A percentile compares a stretch with the other conserved stretches of the same genome.
These are phyloP conservation scores for Mortierella antarctica DNA, from an alignment of 192 early-diverging fungal genomes.

Conservation along the genomic window DNA sequence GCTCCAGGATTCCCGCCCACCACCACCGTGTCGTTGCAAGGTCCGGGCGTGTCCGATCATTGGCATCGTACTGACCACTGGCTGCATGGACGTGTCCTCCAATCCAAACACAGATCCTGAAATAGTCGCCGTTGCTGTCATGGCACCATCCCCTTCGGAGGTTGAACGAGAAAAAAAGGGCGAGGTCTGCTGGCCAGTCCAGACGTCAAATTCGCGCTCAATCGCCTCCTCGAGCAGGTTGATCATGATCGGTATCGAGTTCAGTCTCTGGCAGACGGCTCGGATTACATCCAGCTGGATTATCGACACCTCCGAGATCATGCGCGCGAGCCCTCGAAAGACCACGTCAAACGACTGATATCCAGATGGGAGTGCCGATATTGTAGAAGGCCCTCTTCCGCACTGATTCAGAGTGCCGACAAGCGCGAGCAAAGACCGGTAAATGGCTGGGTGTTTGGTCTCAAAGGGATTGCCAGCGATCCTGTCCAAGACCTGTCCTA, in stretches of 20 bases:
- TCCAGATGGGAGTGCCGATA: not conserved
- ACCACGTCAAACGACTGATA: slow-evolving; percentile 28
- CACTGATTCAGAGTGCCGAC: slow-evolving; percentile 38
- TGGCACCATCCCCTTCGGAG: not conserved
- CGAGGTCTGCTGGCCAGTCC: slow-evolving; percentile 23
- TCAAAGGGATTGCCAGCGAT: slow-evolving; percentile 23
- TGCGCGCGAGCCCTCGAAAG: slow-evolving; percentile 10
- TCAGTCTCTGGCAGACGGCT: slow-evolving; percentile 25
- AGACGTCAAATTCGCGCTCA: slow-evolving; percentile 40
- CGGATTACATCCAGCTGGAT: slow-evolving; percentile 40
- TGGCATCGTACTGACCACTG: slow-evolving; percentile 14
- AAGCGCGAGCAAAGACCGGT: slow-evolving; percentile 17
- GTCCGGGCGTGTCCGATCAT: slow-evolving; percentile 16
- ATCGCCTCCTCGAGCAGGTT: slow-evolving; percentile 42
- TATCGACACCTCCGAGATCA: slow-evolving; percentile 21
- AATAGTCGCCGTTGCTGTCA: not conserved
- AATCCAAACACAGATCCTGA: slow-evolving; percentile 35
- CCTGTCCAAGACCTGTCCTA: slow-evolving; percentile 33
- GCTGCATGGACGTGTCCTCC: slow-evolving; percentile 19
- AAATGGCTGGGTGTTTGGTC: slow-evolving; percentile 20
- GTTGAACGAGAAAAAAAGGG: not conserved
- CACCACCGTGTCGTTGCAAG: not conserved
- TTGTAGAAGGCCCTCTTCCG: slow-evolving; percentile 4
- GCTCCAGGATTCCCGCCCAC: slow-evolving; percentile 29
- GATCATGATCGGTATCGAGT: slow-evolving; percentile 41